Base-by-base conservation (phyloP, 2,329 filamentous ascomycete genomes). In the Aspergillus nomiae region DNA sequence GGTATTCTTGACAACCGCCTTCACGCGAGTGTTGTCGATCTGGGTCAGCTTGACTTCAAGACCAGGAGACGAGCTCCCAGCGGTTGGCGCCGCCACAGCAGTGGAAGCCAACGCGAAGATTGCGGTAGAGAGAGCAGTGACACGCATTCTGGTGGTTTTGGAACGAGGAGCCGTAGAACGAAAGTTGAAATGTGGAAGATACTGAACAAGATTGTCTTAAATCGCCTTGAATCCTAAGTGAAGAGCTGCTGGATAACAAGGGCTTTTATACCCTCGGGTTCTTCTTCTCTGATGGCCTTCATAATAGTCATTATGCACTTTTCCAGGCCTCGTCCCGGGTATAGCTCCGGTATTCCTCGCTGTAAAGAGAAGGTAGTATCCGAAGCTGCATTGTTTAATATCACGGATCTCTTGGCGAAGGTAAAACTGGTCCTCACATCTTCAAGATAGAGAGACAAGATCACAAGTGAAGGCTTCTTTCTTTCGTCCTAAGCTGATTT, bases 1-100 rank as follows among this genome's bases (percentile, higher is more conserved):
- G 26, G 65, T 72, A 65, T 79, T 78, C 59, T 73, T 75, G 26
- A 79, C 71, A 3, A 73, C 68, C 8, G 76, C 76, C 60, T 77
- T 78, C 63, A 79, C 70, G 28, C 65, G 71, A n/a, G 76, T 77
- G 58, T 75, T 73, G 48, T 67, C 67, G 38, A 73, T 64, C 59
- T 72, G 70, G 53, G 65, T 73, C 45, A 79, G 69, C 24, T 70
- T 71, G 38, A 79, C 70, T 50, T 76, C 69, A 19, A 78, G 65
- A 3, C 62, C 69, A 11, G 71, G 63, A 16, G 41, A 19, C 14
- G 28, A 56, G 36, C 24, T 60, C 46, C 51, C 45, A 14, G 48
- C 51, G 21, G 62, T 50, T 5, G 71, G 71, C 19, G 69, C 56
- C 58, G 69, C 65, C 26, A 61, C 57, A 34, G 63, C 67, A 26